A percentile compares a stretch with the other conserved stretches of the same genome.
phyloP scores from a whole-genome alignment of 2,329 filamentous ascomycete genomes.

The Coleophoma cylindrospora region DNA sequence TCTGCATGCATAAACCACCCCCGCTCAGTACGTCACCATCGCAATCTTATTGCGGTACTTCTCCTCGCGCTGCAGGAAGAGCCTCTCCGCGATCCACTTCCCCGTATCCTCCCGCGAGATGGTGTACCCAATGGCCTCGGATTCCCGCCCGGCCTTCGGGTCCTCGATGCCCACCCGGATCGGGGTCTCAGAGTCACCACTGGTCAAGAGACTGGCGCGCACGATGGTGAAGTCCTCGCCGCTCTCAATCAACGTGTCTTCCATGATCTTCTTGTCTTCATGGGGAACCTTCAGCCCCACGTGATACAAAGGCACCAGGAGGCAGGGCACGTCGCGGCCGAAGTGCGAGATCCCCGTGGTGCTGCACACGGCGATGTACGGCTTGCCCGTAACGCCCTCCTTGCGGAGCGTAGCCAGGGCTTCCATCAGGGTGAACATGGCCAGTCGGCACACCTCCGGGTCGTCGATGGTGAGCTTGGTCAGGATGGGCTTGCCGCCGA shows the following conservation, averaged over 20 bases:
- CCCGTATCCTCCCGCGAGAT: slow-evolving; percentile 26
- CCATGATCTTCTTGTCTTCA: slow-evolving; percentile 41
- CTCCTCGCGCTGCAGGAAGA: neutral
- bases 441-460: neutral
- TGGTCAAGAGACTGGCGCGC: slow-evolving; percentile 8
- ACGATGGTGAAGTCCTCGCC: no score
- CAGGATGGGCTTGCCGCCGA: neutral
- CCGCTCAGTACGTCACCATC: neutral
- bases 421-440: neutral
- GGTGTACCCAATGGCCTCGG: slow-evolving; percentile 20
- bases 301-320: slow-evolving; percentile 36
- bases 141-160: slow-evolving; percentile 6
- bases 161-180: slow-evolving; percentile 19
- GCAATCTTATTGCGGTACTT: neutral
- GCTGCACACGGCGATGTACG: slow-evolving; percentile 29
- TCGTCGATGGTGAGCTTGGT: neutral
- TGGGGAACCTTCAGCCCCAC: slow-evolving; percentile 34
- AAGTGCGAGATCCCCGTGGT: slow-evolving; percentile 34
- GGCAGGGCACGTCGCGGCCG: slow-evolving; percentile 35
- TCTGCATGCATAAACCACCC: neutral
- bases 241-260: slow-evolving; percentile 17
- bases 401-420: neutral
- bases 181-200: slow-evolving; percentile 7
- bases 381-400: neutral
- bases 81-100: slow-evolving; percentile 20